Evolutionary conservation across 73 alveolate species (phyloP).

Genomic region (Paramecium sexaurelia): DNA sequence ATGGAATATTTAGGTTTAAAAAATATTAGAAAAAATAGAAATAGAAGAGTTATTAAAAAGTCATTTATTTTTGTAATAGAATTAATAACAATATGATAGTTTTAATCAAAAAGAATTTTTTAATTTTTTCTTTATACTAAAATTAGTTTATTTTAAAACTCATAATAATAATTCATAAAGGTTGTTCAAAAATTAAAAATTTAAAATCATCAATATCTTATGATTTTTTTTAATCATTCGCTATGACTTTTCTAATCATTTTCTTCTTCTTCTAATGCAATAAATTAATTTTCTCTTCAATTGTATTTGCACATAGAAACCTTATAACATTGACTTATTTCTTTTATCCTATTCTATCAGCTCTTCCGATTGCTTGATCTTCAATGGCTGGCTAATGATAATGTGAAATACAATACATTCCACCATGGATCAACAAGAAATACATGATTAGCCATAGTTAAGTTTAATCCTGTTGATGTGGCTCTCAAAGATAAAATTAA

Average conservation of each 20-base stretch:
- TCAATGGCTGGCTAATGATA: conserved; percentile 55
- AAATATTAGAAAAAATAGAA: background rate
- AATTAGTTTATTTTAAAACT: background rate
- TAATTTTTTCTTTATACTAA: background rate
- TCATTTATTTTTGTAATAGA: background rate
- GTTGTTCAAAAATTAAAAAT: background rate
- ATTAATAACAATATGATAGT: background rate
- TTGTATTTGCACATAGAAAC: conserved; percentile 39
- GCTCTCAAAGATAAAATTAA: conserved; percentile 61
- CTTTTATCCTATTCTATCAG: conserved; percentile 62
- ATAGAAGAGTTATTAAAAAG: background rate
- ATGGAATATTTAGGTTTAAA: too few relatives aligned
- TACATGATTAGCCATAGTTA: conserved; percentile 66
- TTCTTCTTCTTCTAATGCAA: conserved; percentile 41
- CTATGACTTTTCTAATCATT: background rate
- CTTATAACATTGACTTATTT: conserved; percentile 49
- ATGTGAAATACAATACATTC: background rate
- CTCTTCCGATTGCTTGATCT: conserved; percentile 66
- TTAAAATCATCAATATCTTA: conserved; percentile 7
- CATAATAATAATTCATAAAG: background rate
- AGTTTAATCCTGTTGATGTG: conserved; percentile 54
- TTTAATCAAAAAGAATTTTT: too few relatives aligned
- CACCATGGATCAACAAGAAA: conserved; percentile 70
- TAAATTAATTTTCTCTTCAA: conserved; percentile 30
- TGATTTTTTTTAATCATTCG: conserved; percentile 17